Evolutionary conservation across 176 grass and related monocot species (phyloP).

Genomic region (Alloteropsis semialata): DNA sequence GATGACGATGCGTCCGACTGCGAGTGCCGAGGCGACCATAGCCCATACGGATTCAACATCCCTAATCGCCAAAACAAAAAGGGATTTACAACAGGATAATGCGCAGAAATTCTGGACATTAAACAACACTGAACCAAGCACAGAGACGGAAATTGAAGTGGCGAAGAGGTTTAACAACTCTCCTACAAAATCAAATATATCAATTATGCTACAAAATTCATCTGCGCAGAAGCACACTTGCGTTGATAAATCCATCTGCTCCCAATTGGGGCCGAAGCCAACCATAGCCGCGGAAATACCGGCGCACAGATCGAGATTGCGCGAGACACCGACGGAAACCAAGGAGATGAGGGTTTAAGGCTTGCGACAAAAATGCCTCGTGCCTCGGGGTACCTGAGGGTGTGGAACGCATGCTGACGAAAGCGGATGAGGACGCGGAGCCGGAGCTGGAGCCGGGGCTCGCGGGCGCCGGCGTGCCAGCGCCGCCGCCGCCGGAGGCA

Average conservation of each 20-base stretch:
- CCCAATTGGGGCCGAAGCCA: slow-evolving; percentile 2
- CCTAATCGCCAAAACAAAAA: slow-evolving; percentile 37
- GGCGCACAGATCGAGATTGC: slow-evolving; percentile 41
- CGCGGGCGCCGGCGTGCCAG: slow-evolving; percentile 9
- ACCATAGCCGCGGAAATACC: not conserved
- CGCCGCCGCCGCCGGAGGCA: not conserved
- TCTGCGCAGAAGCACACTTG: not conserved
- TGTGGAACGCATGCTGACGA: slow-evolving; percentile 85
- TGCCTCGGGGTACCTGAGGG: slow-evolving; percentile 63
- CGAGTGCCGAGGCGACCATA: slow-evolving; percentile 65
- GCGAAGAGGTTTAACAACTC: slow-evolving; percentile 25
- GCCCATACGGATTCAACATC: slow-evolving; percentile 77
- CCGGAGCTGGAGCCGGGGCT: slow-evolving; percentile 45
- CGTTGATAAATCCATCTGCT: not conserved
- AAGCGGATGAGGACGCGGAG: slow-evolving; percentile 72
- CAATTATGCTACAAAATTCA: not conserved
- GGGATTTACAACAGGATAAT: not conserved
- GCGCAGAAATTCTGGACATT: not conserved
- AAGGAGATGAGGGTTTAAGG: slow-evolving; percentile 24
- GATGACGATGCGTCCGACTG: slow-evolving; percentile 72
- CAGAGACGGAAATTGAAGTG: slow-evolving; percentile 10
- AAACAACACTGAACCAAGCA: not conserved
- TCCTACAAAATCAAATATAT: not conserved
- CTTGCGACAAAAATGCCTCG: slow-evolving; percentile 7
- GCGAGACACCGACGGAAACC: slow-evolving; percentile 7